Conservation (phyloP, 2,329 filamentous ascomycete genomes). For the Neofusicoccum sp. region DNA sequence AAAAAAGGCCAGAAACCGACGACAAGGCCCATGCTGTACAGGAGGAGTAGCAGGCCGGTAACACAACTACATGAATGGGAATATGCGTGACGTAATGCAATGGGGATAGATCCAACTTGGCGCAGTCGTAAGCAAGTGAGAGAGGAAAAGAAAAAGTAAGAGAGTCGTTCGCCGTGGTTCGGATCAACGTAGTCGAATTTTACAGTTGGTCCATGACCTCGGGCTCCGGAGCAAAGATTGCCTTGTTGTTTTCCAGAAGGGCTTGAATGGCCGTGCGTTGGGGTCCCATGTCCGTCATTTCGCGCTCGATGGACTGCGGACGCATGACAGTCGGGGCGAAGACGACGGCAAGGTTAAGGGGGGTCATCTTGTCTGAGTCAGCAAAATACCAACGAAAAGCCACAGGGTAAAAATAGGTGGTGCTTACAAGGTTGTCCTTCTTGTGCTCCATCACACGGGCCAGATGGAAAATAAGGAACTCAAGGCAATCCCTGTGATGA, state of each 20-base stretch:
- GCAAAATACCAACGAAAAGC: background rate
- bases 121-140: constrained; percentile 1
- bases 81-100: constrained; percentile 5
- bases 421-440: constrained; percentile 74
- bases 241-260: constrained; percentile 83
- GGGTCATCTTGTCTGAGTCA: constrained; percentile 70
- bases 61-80: constrained; percentile 7
- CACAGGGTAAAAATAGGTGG: background rate
- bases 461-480: constrained; percentile 92
- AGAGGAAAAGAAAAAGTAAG: background rate
- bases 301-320: constrained; percentile 81
- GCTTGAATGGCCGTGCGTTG: constrained; percentile 93
- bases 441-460: constrained; percentile 80
- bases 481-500: constrained; percentile 82
- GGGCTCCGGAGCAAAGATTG: constrained; percentile 61
- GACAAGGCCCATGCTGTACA: constrained; percentile 13
- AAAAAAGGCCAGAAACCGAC: background rate
- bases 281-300: constrained; percentile 93
- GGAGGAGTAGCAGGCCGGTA: background rate
- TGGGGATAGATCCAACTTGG: constrained; percentile 6
- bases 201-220: constrained; percentile 8
- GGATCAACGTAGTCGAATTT: constrained; percentile 4
- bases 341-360: constrained; percentile 92
- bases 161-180: constrained; percentile 6
- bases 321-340: constrained; percentile 98